Evolutionary conservation across 148 eudicot genomes (phyloP), one percentile per base, ranked within the genome.

Genomic region (Drosera capensis): DNA sequence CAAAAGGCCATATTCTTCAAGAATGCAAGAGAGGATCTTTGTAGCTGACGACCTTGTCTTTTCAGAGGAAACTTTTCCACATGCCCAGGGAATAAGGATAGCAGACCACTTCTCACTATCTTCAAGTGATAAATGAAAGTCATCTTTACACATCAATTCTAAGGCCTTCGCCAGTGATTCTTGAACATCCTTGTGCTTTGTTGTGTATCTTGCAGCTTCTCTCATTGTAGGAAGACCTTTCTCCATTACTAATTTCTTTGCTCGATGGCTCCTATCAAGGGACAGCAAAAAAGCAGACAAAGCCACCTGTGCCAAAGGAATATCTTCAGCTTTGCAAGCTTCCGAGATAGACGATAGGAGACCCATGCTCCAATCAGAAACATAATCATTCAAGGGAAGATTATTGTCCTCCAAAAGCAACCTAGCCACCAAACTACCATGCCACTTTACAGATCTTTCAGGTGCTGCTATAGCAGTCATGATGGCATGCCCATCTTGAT

Each of bases 361-460:
- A 70, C 73, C 73, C 25, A 74, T 73, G 69, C 85, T 70, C 99
- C 95, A 90, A 53, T 74, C 95, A 54, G 82, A 82, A 58, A 90
- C 75, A 58, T 68, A 75, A 35, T 84, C 78, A 70, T 68, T 80
- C 42, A 84, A 55, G 13, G 77, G 80, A 51, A 90, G 63, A 62
- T 51, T 68, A 17, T 46, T 57, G 52, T 90, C 99, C 58, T 90
- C 94, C 47, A 90, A 62, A 39, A 90, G 86, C 60, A 85, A 61
- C 43, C 72, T 71, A 51, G 94, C 99, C 42, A 90, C 79, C 82
- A 86, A 77, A 66, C 99, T 78, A 7, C 80, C 95, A 73, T 90
- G 93, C 99, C 99, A 90, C 63, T 79, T 85, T 43, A 90, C 99
- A 29, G 99, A 85, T 62, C 95, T 71, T 64, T 90, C 99, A 39